A percentile compares a stretch with the other conserved stretches of the same genome.
Conservation (phyloP, 257 asterid genomes). For the Fraxinus cuspidata region DNA sequence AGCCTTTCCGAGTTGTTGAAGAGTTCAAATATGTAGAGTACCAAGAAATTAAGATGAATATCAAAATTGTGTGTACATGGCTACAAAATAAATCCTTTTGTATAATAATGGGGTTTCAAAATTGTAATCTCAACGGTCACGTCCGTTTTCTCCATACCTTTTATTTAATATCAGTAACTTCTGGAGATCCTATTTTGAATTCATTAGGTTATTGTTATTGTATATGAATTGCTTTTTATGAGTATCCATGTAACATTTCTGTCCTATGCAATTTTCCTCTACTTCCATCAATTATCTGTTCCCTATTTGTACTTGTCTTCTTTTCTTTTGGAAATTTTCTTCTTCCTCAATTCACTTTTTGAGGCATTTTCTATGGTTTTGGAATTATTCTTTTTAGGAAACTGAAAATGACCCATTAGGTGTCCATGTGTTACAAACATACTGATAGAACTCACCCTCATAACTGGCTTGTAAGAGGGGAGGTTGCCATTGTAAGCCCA, state of each 20-base stretch:
- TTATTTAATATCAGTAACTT: background rate
- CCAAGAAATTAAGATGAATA: background rate
- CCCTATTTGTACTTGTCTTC: background rate
- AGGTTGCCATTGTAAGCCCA: background rate
- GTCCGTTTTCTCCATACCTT: background rate
- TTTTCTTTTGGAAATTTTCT: background rate
- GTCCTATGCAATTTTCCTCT: background rate
- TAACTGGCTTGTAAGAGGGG: background rate
- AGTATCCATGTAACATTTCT: background rate
- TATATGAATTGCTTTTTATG: background rate
- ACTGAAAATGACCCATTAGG: background rate
- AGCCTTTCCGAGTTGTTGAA: background rate
- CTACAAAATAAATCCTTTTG: background rate
- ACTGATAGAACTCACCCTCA: background rate
- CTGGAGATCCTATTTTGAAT: background rate
- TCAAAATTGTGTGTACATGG: background rate
- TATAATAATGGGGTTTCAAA: background rate
- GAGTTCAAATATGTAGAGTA: background rate
- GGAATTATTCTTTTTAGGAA: background rate
- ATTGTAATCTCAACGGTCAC: background rate
- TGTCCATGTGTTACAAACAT: background rate
- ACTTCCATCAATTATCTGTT: background rate
- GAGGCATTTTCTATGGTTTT: background rate
- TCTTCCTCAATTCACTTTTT: background rate
- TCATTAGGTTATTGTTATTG: background rate